Evolutionary conservation across 495 filamentous ascomycete species (phyloP).

Genomic region (Tuber calosporum): DNA sequence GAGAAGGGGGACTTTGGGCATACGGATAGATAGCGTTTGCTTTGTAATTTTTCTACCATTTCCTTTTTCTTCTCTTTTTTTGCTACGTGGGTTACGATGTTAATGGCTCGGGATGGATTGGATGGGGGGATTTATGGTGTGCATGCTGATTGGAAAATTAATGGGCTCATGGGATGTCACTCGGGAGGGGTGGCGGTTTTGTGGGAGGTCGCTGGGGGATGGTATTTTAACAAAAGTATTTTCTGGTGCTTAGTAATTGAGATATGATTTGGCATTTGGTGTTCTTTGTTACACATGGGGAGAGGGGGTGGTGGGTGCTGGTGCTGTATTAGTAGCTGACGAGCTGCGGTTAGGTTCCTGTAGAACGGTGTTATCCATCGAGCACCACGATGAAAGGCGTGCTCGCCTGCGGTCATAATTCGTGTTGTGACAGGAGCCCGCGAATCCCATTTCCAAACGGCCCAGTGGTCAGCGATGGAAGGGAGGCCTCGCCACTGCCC

Average conservation of each 20-base stretch:
- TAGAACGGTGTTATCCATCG: neutral
- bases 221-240: neutral
- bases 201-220: neutral
- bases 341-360: too few species aligned
- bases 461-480: neutral
- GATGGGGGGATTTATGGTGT: neutral
- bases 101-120: neutral
- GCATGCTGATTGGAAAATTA: neutral
- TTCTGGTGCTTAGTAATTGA: neutral
- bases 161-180: neutral
- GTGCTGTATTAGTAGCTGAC: neutral
- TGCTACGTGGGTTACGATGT: neutral
- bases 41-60: constrained; percentile 2
- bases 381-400: neutral
- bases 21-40: neutral
- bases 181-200: neutral
- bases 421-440: neutral
- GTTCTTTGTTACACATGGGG: neutral
- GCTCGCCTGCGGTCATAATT: neutral
- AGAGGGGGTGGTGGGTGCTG: neutral
- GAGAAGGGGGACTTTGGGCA: neutral
- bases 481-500: neutral
- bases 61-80: neutral
- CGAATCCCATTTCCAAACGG: neutral
- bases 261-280: neutral